Base-by-base conservation (phyloP, 2,329 filamentous ascomycete species). In the Paradendryphiella salina region DNA sequence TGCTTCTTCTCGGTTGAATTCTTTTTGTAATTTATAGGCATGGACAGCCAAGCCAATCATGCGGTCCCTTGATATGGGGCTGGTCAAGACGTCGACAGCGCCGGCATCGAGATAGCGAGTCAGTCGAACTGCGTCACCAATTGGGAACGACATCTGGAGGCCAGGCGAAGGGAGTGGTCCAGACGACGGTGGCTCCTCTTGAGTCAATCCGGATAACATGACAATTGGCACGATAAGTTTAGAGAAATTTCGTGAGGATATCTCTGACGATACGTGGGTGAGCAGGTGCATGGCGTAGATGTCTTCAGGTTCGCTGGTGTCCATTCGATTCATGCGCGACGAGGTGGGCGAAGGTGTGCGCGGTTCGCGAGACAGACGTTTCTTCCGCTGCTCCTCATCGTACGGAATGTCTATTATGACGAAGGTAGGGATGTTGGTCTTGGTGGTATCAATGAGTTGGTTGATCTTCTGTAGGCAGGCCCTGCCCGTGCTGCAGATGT, bases 51-150 rank as follows among this genome's bases (percentile, higher is more conserved):
- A 79, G 23, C 86, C 85, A 52, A 89, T 85, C 40, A 93, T 82
- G 60, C 87, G 85, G 45, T 89, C 86, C 39, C 81, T 80, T 54
- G 87, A 85, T 32, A 97, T 74, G 1, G 93, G 93, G 64, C 87
- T 90, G 20, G 86, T 84, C 57, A 96, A 80, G 40, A 96, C 89
- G 73, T 97, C 93, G 23, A 88, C 81, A 9, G 93, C 93, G 29
- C 94, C 94, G 3, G 88, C 84, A 66, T 96, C 90, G 18, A 97
- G 76, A 67, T 90, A 96, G 63, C 81, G 84, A 60, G 86, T 82
- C 53, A 92, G 79, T 43, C 80, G 75, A 35, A 78, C 75, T 10
- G 79, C 77, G 52, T 84, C 78, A 7, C 76, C 71, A 15, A 76
- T 68, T 34, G 77, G 67, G 44, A 69, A 70, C 38, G 70, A 65